Evolutionary conservation across 176 grass and related monocot genomes (phyloP), one percentile per base, ranked within the genome.

Genomic region (Musa schizocarpa): DNA sequence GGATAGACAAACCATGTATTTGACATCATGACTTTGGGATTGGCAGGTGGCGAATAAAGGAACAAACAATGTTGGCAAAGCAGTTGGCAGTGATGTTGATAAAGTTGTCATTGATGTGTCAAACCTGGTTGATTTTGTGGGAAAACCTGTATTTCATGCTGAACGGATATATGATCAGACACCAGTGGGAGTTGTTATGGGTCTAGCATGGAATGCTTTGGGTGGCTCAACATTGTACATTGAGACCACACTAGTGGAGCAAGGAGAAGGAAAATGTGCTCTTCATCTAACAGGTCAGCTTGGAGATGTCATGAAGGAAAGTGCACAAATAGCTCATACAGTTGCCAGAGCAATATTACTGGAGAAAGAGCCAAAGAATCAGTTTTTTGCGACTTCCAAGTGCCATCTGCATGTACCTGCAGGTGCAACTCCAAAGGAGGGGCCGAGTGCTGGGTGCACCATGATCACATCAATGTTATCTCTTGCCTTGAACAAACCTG

Each of bases 261-360:
- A 89, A 81, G 88, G 86, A 77, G 95, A 99, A 74, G 90, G 84
- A 53, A 99, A 94, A 84, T 84, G 95, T 53, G 86, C 86, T 52
- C 90, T 99, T 76, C 64, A 91, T 49, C 59, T 99, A 79, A 99
- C 95, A 0, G 95, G 95, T 53, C 95, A 99, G 85, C 95, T 99
- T 85, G 95, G 95, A 72, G 90, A 94, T 79, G 90, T 99, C 50
- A 99, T 99, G 95, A 99, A 99, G 81, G 95, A 99, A 82, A 99
- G 95, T 34, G 90, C 95, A 20, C 95, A 94, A 77, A 99, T 99
- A 70, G 95, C 95, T 0, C 90, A 99, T 25, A 99, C 95, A 5
- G 88, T 91, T 68, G 76, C 82, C n/a, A 88, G 95, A 82, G 86
- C 90, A 79, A 87, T 94, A 89, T 83, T 91, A 43, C 81, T 82